Conservation (phyloP, 208 protist species). For the Crithidia fasciculata region DNA sequence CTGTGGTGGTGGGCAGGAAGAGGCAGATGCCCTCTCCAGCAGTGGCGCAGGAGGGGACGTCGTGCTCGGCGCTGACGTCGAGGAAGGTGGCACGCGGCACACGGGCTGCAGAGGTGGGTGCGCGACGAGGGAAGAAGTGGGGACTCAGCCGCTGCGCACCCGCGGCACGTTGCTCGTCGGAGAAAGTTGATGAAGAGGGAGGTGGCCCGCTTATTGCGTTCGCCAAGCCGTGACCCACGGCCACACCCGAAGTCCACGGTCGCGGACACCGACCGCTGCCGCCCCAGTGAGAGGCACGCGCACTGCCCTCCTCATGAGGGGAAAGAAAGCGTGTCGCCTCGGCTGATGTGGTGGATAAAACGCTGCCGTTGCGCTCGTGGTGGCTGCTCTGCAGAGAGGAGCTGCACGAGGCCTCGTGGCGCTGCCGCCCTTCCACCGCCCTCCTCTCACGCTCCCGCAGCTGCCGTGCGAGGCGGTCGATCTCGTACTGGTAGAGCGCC, state of each 20-base stretch:
- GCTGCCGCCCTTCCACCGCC: not conserved
- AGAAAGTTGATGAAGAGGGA: not conserved
- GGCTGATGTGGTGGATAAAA: too few species aligned
- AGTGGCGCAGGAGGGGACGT: not conserved
- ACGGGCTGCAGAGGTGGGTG: not conserved
- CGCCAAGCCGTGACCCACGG: not conserved
- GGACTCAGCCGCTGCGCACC: not conserved
- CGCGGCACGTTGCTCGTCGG: not conserved
- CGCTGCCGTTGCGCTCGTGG: not conserved
- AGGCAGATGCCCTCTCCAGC: not conserved
- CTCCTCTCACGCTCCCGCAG: constrained; percentile 16
- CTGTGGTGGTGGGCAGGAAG: constrained; percentile 3
- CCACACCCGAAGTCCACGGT: not conserved
- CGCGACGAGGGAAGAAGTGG: not conserved
- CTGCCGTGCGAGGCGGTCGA: constrained; percentile 19
- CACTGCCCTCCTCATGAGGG: not conserved
- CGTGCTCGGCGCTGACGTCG: not conserved
- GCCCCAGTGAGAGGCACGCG: not conserved
- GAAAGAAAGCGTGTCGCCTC: too few species aligned
- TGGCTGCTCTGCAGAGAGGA: not conserved
- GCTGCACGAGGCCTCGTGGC: not conserved
- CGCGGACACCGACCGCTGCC: not conserved
- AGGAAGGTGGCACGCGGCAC: not conserved
- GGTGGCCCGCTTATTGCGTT: not conserved
- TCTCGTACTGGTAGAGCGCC: constrained; percentile 27